A percentile compares a stretch with the other conserved stretches of the same genome.
These are phyloP conservation scores for Urochloa ruziziensis DNA, from an alignment of 176 grass and related monocot species.

Conservation along the genomic window DNA sequence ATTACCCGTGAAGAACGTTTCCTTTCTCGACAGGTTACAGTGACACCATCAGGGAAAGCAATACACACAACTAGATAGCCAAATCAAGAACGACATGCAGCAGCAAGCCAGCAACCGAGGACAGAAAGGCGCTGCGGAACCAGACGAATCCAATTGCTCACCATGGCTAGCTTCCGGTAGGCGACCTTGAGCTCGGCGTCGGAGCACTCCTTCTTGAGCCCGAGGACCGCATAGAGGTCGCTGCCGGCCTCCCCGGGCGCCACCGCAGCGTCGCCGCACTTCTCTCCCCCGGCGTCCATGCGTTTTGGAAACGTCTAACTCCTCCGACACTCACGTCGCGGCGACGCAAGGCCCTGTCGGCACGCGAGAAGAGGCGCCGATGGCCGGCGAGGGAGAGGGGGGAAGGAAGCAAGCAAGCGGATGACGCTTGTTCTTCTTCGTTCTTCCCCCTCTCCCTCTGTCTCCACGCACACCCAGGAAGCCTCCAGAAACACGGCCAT, in stretches of 20 bases:
- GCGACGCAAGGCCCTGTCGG: neutral
- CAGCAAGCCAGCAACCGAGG: neutral
- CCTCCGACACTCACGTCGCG: neutral
- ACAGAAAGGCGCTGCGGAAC: neutral
- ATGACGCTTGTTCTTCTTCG: neutral
- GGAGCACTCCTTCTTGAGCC: slow-evolving; percentile 86
- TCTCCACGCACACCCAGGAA: slow-evolving; percentile 48
- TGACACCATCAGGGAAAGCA: neutral
- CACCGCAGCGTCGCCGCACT: slow-evolving; percentile 26
- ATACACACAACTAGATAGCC: too few relatives aligned
- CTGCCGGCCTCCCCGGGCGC: neutral
- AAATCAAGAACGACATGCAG: neutral
- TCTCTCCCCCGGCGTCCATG: slow-evolving; percentile 53
- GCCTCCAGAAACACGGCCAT: slow-evolving; percentile 74
- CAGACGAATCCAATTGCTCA: slow-evolving; percentile 26
- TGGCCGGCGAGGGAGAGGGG: neutral
- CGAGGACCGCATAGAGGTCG: slow-evolving; percentile 81
- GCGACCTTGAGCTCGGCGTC: slow-evolving; percentile 70
- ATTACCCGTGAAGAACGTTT: neutral
- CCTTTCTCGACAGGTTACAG: neutral
- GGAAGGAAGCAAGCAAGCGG: neutral
- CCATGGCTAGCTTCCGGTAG: slow-evolving; percentile 90
- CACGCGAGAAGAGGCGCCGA: neutral
- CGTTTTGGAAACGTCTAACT: neutral
- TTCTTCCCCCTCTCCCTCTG: neutral